A percentile compares a stretch with the other conserved stretches of the same genome.
phyloP scores from a whole-genome alignment of 2,329 filamentous ascomycete species.

The Aspergillus vadensis region DNA sequence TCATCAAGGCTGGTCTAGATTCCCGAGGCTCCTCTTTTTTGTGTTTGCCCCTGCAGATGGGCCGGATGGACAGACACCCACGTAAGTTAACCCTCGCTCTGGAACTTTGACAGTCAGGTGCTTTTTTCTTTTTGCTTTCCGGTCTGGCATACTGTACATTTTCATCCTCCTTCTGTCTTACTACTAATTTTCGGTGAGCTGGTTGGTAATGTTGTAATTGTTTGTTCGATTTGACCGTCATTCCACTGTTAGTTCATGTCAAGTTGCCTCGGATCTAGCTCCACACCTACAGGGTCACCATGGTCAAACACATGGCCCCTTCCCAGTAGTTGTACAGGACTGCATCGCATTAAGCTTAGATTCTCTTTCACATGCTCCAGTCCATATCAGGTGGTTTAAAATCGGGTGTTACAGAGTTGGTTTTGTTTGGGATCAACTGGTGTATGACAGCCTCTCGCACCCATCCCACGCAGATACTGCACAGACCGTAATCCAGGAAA shows the following conservation, averaged over 20 bases:
- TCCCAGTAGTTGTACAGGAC: background rate
- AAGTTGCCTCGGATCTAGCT: too few relatives aligned
- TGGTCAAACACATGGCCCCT: background rate
- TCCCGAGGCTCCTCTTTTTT: background rate
- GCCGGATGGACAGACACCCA: background rate
- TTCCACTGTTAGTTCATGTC: too few relatives aligned
- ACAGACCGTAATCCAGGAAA: background rate
- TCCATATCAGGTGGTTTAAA: background rate
- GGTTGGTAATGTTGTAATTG: too few relatives aligned
- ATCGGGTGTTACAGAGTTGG: background rate
- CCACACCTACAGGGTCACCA: background rate
- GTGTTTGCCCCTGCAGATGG: background rate
- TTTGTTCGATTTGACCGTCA: too few relatives aligned
- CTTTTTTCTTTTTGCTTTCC: too few relatives aligned
- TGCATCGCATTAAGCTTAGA: background rate
- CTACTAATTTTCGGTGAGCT: too few relatives aligned
- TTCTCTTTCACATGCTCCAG: background rate
- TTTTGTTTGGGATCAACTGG: background rate
- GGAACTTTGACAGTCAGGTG: background rate
- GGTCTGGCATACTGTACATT: too few relatives aligned
- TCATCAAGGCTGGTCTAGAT: background rate
- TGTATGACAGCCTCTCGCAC: background rate
- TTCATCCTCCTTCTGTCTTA: too few relatives aligned
- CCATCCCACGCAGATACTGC: background rate
- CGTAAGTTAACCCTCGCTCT: background rate